These are phyloP conservation scores for Amylostereum chailletii DNA, from an alignment of 1,284 basidiomycete genomes.

Conservation along the genomic window DNA sequence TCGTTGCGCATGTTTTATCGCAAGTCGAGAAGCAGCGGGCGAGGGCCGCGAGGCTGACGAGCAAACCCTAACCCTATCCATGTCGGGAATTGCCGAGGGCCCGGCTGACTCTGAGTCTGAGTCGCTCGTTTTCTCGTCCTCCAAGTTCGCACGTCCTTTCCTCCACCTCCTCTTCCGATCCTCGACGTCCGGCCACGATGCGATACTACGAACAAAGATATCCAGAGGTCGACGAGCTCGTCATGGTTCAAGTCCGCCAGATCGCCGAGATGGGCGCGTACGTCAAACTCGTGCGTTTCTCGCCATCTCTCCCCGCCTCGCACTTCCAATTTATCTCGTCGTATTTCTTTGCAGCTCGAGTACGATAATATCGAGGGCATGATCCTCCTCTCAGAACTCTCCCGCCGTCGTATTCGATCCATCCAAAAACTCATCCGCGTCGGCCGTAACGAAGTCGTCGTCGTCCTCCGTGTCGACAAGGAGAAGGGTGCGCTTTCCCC, in stretches of 20 bases:
- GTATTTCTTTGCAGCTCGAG: conserved; percentile 61
- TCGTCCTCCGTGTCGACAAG: conserved; percentile 97
- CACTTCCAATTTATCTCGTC: neutral
- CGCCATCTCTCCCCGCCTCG: conserved; percentile 1
- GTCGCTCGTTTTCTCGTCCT: neutral
- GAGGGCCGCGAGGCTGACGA: too few species aligned
- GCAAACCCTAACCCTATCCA: neutral
- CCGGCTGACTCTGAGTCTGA: neutral
- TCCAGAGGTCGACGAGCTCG: conserved; percentile 91
- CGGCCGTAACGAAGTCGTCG: conserved; percentile 97
- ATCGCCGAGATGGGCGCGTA: conserved; percentile 99
- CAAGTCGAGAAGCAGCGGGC: too few species aligned
- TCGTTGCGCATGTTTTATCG: too few species aligned
- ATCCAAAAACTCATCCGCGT: conserved; percentile 98
- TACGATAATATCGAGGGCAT: conserved; percentile 99
- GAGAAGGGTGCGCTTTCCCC: conserved; percentile 75
- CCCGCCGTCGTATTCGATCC: conserved; percentile 91
- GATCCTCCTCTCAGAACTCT: conserved; percentile 97
- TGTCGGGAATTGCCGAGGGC: neutral
- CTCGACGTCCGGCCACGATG: conserved; percentile 32
- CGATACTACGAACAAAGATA: conserved; percentile 77
- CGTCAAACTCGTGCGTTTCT: conserved; percentile 80
- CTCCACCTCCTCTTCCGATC: neutral
- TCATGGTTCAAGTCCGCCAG: conserved; percentile 99
- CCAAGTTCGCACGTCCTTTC: neutral